Base-by-base conservation (phyloP, 129 eudicot genomes). In the Flaveria bidentis region DNA sequence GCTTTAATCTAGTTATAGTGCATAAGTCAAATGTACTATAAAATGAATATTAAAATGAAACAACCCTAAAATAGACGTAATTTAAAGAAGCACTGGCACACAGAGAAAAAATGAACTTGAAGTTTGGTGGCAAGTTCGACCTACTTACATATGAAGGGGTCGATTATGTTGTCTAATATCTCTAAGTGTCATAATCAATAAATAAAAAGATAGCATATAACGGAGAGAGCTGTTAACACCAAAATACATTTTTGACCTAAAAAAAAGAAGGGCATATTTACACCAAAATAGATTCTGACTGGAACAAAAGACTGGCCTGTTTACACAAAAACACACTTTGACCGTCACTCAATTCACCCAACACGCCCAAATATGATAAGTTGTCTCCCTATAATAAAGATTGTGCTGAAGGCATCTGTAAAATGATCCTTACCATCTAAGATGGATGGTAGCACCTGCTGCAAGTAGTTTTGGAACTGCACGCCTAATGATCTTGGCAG, bases 391-490 rank as follows among this genome's bases (percentile, higher is more conserved):
- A 28, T 28, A 28, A 28, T 28, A 28, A 28, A 2, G 3, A 28
- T 14, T 52, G 18, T 7, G 25, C 61, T 8, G 23, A 25, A 58
- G 39, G 4, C 6, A 4, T 60, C 39, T 25, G 36, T 25, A 23
- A 30, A 30, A 16, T 18, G 25, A 22, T 52, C 66, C 76, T 77
- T 76, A 91, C 99, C 99, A 80, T 94, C 99, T 73, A 94, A 84
- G 69, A 94, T 94, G 81, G 97, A 89, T 47, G 99, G 99, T 76
- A 94, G 85, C 82, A 91, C 96, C 76, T 87, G 99, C 75, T 81
- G 94, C 85, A 94, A 80, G 84, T 94, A 94, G 82, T 86, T 89
- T 84, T 94, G 99, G 86, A 94, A 94, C 80, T 94, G 97, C 47
- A 87, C 91, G 53, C 99, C 99, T 71, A 94, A 79, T 69, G 99